Evolutionary conservation across 2,329 filamentous ascomycete genomes (phyloP).

Genomic region (Ophiobolus disseminans): DNA sequence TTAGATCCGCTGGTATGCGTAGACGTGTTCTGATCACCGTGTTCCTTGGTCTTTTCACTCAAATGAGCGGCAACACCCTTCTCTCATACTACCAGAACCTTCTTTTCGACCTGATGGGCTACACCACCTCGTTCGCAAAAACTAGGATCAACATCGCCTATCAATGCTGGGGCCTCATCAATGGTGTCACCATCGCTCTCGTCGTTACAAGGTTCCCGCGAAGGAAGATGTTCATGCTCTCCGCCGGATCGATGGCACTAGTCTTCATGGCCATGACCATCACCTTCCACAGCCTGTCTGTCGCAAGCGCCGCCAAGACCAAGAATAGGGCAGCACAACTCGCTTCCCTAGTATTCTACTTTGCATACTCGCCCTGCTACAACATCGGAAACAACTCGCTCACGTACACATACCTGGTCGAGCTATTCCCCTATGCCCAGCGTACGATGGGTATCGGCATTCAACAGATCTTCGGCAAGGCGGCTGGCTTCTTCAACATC

Average conservation of each 20-base stretch:
- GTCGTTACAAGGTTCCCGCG: conserved; percentile 51
- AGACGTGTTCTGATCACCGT: conserved; percentile 41
- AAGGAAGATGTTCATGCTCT: conserved; percentile 57
- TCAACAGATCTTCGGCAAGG: conserved; percentile 62
- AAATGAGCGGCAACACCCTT: conserved; percentile 50
- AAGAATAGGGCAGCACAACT: conserved; percentile 47
- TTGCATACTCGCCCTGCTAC: conserved; percentile 65
- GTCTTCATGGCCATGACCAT: conserved; percentile 66
- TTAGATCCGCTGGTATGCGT: conserved; percentile 56
- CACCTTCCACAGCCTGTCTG: conserved; percentile 48
- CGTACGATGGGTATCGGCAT: conserved; percentile 66
- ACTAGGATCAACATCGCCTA: conserved; percentile 52
- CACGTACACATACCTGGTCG: conserved; percentile 68
- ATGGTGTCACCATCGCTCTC: conserved; percentile 49
- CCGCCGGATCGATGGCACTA: conserved; percentile 58
- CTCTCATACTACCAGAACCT: conserved; percentile 48
- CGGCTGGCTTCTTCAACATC: conserved; percentile 54
- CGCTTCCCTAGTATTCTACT: conserved; percentile 65
- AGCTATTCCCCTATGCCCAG: conserved; percentile 65
- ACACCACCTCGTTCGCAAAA: conserved; percentile 46
- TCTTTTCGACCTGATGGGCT: conserved; percentile 50
- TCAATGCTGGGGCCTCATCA: conserved; percentile 53
- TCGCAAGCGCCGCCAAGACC: conserved; percentile 26
- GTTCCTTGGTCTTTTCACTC: conserved; percentile 49
- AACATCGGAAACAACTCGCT: conserved; percentile 72